Evolutionary conservation across 2,329 filamentous ascomycete genomes (phyloP).

Genomic region (Blastomyces parvus): DNA sequence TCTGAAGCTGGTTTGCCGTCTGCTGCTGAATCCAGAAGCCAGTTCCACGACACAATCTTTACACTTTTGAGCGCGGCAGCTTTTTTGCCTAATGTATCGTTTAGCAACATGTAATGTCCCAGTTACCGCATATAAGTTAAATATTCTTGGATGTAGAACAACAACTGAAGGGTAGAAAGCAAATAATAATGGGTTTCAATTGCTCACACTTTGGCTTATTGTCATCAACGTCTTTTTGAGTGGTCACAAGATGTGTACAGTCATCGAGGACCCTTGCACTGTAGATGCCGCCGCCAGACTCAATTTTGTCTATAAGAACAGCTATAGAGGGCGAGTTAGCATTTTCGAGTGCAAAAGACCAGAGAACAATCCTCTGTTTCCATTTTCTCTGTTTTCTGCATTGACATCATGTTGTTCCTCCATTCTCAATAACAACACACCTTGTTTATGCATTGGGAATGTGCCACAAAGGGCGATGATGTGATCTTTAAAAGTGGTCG

Average conservation of each 20-base stretch:
- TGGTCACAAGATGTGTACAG: constrained; percentile 34
- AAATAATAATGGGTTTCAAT: background rate
- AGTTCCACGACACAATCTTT: constrained; percentile 50
- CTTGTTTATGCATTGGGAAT: constrained; percentile 47
- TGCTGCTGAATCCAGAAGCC: constrained; percentile 51
- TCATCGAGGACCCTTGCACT: constrained; percentile 22
- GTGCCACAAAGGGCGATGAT: constrained; percentile 52
- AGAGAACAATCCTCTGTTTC: background rate
- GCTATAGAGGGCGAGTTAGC: constrained; percentile 16
- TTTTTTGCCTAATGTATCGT: constrained; percentile 29
- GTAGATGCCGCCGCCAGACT: constrained; percentile 28
- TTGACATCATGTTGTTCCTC: background rate
- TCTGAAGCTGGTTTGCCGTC: constrained; percentile 35
- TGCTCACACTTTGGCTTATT: constrained; percentile 28
- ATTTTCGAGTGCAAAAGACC: background rate
- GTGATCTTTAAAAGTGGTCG: constrained; percentile 22
- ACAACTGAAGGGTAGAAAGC: constrained; percentile 3
- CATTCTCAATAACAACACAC: constrained; percentile 21
- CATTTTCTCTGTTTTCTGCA: background rate
- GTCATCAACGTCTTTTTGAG: constrained; percentile 29
- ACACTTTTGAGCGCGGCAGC: constrained; percentile 41
- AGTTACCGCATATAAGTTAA: too few relatives aligned
- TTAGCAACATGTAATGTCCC: background rate
- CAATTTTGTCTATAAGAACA: constrained; percentile 25
- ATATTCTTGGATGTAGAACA: background rate